Evolutionary conservation across 1,139 yeast species (phyloP), one percentile per base, ranked within the genome.

Genomic region (Sugiyamaella castrensis): DNA sequence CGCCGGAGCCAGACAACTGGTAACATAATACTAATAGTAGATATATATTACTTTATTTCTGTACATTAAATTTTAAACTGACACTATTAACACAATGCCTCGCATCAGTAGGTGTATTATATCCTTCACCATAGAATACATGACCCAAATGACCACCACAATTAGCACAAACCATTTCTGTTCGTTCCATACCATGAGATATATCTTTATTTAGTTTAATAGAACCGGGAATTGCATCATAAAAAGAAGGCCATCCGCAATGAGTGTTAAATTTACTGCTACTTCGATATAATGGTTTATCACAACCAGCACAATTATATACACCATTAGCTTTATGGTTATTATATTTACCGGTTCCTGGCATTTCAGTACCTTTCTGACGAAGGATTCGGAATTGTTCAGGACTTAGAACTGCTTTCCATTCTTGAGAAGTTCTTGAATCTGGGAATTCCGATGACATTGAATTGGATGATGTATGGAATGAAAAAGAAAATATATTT

Each of bases 161-260:
- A n/a, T 76, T 75, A 13, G 82, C 72, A 64, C 98, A 92, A 54
- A 85, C 75, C 83, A 91, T 89, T 66, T 92, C 99, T 11, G 82
- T 87, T 54, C 98, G 75, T 13, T 72, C 74, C 91, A 83, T 87
- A 0, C 98, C 98, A 48, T 70, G 70, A 8, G 82, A 67, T 0
- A 50, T 60, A 66, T 92, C 99, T 27, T 73, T 75, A 54, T 76
- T 69, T 11, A 84, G 73, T 29, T 69, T 75, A 40, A 92, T 74
- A 1, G 96, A 75, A 0, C 89, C 91, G 0, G 96, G 95, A 45
- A 91, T 71, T 4, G 95, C 96, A 51, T 87, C 84, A 65, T 83
- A 91, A 68, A 92, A 92, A 0, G 97, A 89, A 0, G 98, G 98
- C 98, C 98, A 92, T 2, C 98, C 98, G 68, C 98, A 92, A 48